Base-by-base conservation (phyloP, 441 rosid genomes). In the Aleurites moluccanus region DNA sequence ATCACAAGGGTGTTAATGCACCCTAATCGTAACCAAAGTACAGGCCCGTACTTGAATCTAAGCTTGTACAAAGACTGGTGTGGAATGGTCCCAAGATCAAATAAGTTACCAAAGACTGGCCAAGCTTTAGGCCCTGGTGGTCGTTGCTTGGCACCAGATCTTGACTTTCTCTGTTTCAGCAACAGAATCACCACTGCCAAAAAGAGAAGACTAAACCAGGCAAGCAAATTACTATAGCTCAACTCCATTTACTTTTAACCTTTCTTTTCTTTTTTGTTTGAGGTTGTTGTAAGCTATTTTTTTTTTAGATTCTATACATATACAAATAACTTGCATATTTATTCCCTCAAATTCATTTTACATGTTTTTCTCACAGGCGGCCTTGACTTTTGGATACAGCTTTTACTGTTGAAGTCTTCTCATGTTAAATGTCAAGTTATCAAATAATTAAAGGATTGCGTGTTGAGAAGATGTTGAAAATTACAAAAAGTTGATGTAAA, bases 41-140 rank as follows among this genome's bases (percentile, higher is more conserved):
- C 56, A 16, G 72, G 77, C 0, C 83, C 83, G 13, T 77, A 70
- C 52, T 77, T 72, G 14, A 42, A 45, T 55, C 70, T 35, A 47
- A 77, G 72, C 11, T 52, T 49, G 73, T 80, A 72, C 15, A 82
- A n/a, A 59, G 38, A 59, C 9, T 30, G 77, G 70, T 75, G 81
- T 10, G 81, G 84, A 50, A 44, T 25, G 47, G 65, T 10, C 18
- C 83, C 81, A 15, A 82, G 77, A 62, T 82, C 73, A 3, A 82
- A 62, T 0, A 82, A 38, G 73, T 82, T 82, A 27, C 85, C 75
- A n/a, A 82, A 14, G 50, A 76, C 4, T 2, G 76, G 85, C 78
- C 75, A 79, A 5, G 40, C 78, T 0, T 69, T 74, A 4, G 85
- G 85, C 14, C 80, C 73, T 0, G 81, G 81, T 2, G 81, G 85